Evolutionary conservation across 345 rosid species (phyloP), one percentile per base, ranked within the genome.

Genomic region (Lepidium aucheri): DNA sequence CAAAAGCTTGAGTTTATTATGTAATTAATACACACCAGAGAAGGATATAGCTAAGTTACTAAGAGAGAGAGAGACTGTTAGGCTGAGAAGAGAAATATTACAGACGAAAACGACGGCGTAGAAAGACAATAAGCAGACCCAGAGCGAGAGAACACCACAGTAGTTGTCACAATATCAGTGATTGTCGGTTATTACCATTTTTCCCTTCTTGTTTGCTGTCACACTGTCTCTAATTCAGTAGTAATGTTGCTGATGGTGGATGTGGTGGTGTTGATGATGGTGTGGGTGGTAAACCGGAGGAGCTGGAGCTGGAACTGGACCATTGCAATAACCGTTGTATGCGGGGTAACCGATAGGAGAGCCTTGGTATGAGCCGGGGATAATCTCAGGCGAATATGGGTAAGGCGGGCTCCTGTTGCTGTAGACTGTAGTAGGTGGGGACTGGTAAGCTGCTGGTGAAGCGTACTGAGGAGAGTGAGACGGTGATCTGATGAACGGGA

Each of bases 381-480:
- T 64, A 3, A 63, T 56, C 39, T 75, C 78, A 1, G 78, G 78
- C 0, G 78, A 75, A 57, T 75, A 75, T 16, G 63, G 70, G 9
- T 69, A 75, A 0, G 74, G 71, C 1, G 78, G 78, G 71, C 75
- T 75, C 9, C 70, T 63, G 67, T 64, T 74, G 74, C 74, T 69
- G 74, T 74, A 74, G 59, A 74, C 72, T 5, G 78, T 63, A 0
- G 55, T 49, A 2, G 74, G 89, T 58, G 95, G 95, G 24, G 96
- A 84, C 34, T 82, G 81, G 77, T 86, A 88, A 49, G 86, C 72
- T 22, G 69, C 66, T 24, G 91, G 82, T 17, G 89, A 71, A 12
- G 86, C 81, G 81, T 90, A 88, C 33, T 85, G 96, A n/a, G 86
- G 96, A 3, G 86, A 53, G 46, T 90, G 98, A 8, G 94, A 83